Conservation (phyloP, 345 rosid genomes). For the Citrus reticulata region DNA sequence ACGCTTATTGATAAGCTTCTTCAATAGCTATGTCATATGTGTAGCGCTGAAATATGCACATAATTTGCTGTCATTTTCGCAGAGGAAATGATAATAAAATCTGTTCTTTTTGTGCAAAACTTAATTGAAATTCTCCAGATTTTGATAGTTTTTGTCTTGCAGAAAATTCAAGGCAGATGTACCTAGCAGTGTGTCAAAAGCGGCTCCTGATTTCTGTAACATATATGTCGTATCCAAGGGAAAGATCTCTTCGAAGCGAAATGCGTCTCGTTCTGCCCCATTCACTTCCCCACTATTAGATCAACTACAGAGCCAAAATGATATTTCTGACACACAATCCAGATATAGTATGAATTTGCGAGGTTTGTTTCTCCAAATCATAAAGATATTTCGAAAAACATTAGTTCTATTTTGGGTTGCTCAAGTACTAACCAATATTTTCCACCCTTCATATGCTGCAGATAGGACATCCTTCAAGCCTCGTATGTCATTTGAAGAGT, state of each 20-base stretch:
- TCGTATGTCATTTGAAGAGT: slow-evolving; percentile 43
- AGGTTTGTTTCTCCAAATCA: slow-evolving; percentile 38
- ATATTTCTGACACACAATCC: slow-evolving; percentile 25
- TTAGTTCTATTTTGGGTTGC: neutral
- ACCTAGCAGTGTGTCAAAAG: slow-evolving; percentile 55
- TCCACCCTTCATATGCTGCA: slow-evolving; percentile 20
- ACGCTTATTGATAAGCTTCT: neutral
- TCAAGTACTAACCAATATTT: neutral
- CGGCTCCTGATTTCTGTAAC: slow-evolving; percentile 80
- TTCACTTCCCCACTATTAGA: slow-evolving; percentile 53
- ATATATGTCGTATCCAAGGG: slow-evolving; percentile 78
- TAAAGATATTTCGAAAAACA: neutral
- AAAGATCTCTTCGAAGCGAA: slow-evolving; percentile 53
- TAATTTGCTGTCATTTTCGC: too few relatives aligned
- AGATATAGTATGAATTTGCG: slow-evolving; percentile 34
- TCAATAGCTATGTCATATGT: too few relatives aligned
- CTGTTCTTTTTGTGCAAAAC: too few relatives aligned
- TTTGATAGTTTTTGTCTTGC: slow-evolving; percentile 1
- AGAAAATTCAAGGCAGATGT: slow-evolving; percentile 73
- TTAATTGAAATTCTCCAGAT: neutral
- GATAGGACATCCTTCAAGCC: slow-evolving; percentile 40
- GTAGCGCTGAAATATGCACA: too few relatives aligned
- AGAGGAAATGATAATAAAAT: too few relatives aligned
- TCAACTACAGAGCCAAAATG: slow-evolving; percentile 41
- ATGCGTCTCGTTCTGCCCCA: slow-evolving; percentile 63